These are phyloP conservation scores for Syzygium malaccense DNA, from an alignment of 441 rosid genomes.

Conservation along the genomic window DNA sequence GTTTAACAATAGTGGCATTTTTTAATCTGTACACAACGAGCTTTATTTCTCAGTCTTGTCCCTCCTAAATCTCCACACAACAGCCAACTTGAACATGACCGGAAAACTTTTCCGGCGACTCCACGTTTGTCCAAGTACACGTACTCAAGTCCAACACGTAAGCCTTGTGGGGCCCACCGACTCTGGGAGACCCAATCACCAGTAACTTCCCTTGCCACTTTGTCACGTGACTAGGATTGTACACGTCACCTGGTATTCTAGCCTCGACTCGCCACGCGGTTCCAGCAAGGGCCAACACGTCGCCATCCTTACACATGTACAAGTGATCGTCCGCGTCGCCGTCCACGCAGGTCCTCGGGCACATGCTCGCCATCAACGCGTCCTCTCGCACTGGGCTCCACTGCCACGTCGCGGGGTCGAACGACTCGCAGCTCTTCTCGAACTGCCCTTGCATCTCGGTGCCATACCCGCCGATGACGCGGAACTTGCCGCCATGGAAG, in stretches of 20 bases:
- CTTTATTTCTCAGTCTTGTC: background rate
- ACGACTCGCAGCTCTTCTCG: background rate
- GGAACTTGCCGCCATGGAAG: constrained; percentile 52
- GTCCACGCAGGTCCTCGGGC: constrained; percentile 25
- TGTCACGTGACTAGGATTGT: constrained; percentile 18
- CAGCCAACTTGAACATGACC: constrained; percentile 64
- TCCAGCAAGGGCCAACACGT: constrained; percentile 7
- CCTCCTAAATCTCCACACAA: constrained; percentile 32
- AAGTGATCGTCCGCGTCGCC: constrained; percentile 6
- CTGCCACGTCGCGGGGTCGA: constrained; percentile 5
- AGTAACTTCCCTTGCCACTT: constrained; percentile 27
- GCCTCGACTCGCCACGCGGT: constrained; percentile 36
- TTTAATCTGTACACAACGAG: background rate
- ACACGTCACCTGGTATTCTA: constrained; percentile 39
- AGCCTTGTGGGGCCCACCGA: constrained; percentile 26
- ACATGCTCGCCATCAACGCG: constrained; percentile 10
- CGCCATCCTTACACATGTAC: constrained; percentile 30
- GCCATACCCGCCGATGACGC: constrained; percentile 53
- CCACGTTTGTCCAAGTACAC: constrained; percentile 33
- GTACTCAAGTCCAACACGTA: constrained; percentile 29
- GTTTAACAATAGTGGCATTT: background rate
- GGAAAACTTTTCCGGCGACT: constrained; percentile 8
- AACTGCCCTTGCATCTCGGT: constrained; percentile 7
- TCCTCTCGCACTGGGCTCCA: constrained; percentile 34
- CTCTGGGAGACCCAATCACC: constrained; percentile 44